phyloP scores from a whole-genome alignment of 2,329 filamentous ascomycete genomes.

The Plenodomus lindquistii region DNA sequence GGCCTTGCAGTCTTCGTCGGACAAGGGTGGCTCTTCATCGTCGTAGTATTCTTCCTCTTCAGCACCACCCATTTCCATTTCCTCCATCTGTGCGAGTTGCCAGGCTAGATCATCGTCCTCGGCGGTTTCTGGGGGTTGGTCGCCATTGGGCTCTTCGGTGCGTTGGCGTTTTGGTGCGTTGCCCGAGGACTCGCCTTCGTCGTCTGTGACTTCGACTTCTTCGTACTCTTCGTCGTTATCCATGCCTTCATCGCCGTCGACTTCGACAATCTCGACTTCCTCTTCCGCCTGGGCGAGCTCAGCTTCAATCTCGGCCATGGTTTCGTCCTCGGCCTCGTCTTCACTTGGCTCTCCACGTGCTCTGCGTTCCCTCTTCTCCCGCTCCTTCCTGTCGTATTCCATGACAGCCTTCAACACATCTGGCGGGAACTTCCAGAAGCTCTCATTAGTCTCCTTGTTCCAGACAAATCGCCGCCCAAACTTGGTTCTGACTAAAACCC shows the following conservation, averaged over 20 bases:
- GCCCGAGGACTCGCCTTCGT: slow-evolving; percentile 48
- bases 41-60: slow-evolving; percentile 70
- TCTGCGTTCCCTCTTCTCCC: slow-evolving; percentile 63
- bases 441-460: slow-evolving; percentile 82
- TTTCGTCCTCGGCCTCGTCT: slow-evolving; percentile 34
- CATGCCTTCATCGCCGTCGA: slow-evolving; percentile 45
- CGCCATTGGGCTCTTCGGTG: slow-evolving; percentile 49
- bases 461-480: slow-evolving; percentile 87
- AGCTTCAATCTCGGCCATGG: slow-evolving; percentile 41
- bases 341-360: slow-evolving; percentile 51
- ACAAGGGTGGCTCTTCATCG: slow-evolving; percentile 71
- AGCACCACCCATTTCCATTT: slow-evolving; percentile 75
- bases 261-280: slow-evolving; percentile 37
- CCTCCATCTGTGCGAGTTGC: slow-evolving; percentile 88
- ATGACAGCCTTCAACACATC: slow-evolving; percentile 76
- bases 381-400: slow-evolving; percentile 72
- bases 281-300: slow-evolving; percentile 36
- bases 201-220: slow-evolving; percentile 72
- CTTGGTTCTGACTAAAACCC: slow-evolving; percentile 92
- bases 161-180: slow-evolving; percentile 56
- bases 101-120: slow-evolving; percentile 96
- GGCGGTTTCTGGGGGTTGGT: slow-evolving; percentile 73
- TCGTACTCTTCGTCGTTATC: slow-evolving; percentile 75
- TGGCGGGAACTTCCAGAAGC: slow-evolving; percentile 92
- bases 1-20: slow-evolving; percentile 73